phyloP scores from a whole-genome alignment of 2,329 filamentous ascomycete species.

The Aspergillus sp. region DNA sequence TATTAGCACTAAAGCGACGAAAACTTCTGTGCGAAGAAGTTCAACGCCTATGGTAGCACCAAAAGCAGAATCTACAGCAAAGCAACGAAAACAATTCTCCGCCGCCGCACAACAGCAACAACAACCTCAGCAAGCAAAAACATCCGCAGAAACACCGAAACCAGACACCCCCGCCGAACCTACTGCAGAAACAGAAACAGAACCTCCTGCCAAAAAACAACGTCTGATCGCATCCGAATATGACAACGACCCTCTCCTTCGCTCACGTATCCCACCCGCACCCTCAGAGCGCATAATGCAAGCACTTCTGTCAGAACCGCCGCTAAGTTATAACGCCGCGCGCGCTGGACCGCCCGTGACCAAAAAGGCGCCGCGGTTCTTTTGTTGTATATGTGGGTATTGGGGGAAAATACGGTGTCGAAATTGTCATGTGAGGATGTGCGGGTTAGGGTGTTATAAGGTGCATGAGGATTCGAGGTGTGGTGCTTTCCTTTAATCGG shows the following conservation, averaged over 20 bases:
- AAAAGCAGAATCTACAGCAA: conserved; percentile 6
- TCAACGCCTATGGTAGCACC: conserved; percentile 19
- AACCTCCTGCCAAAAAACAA: background rate
- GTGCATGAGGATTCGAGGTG: conserved; percentile 43
- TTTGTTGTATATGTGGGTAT: conserved; percentile 46
- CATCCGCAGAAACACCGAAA: background rate
- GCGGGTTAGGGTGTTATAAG: conserved; percentile 43
- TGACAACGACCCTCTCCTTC: conserved; percentile 38
- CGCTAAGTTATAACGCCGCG: conserved; percentile 42
- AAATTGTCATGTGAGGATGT: conserved; percentile 41
- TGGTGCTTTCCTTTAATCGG: conserved; percentile 32
- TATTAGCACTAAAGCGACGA: conserved; percentile 14
- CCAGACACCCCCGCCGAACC: background rate
- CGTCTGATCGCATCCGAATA: conserved; percentile 29
- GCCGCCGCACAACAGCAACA: conserved; percentile 2
- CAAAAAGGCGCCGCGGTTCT: conserved; percentile 32
- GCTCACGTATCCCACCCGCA: conserved; percentile 34
- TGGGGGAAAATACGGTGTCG: conserved; percentile 45
- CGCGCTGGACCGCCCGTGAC: conserved; percentile 30
- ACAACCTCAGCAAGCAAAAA: background rate
- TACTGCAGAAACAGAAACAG: conserved; percentile 3
- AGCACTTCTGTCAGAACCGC: conserved; percentile 39
- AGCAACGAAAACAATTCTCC: conserved; percentile 14
- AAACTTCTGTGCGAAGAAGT: conserved; percentile 19
- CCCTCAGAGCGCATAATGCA: conserved; percentile 43